Conservation (phyloP, 129 eudicot species). For the Daucus carota region DNA sequence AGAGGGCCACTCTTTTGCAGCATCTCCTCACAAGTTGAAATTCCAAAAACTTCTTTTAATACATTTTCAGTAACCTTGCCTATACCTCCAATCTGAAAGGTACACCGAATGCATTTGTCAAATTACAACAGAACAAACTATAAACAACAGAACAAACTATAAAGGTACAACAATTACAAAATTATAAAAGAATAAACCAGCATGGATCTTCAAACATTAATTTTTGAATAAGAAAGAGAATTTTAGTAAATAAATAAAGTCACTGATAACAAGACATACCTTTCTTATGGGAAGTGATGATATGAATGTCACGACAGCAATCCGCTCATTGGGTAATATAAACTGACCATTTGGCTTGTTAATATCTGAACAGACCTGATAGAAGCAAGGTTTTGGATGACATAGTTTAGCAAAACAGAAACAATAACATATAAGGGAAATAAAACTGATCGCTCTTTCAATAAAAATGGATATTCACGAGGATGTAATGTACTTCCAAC, state of each 20-base stretch:
- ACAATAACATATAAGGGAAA: not conserved
- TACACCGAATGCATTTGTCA: constrained; percentile 8
- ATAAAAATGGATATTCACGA: not conserved
- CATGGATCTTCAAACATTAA: not conserved
- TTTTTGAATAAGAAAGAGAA: not conserved
- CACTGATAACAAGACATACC: constrained; percentile 32
- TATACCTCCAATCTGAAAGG: constrained; percentile 81
- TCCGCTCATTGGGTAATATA: constrained; percentile 66
- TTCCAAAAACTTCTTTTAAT: constrained; percentile 69
- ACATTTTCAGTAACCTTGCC: constrained; percentile 91
- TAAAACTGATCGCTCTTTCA: not conserved
- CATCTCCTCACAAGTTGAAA: constrained; percentile 74
- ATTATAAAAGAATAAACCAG: not conserved
- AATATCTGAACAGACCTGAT: constrained; percentile 89
- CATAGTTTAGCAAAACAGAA: not conserved
- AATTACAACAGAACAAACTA: not conserved
- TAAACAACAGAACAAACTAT: not conserved
- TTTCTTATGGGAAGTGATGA: constrained; percentile 91
- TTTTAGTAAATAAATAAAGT: not conserved
- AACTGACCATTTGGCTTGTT: constrained; percentile 96
- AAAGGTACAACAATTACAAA: too few relatives aligned
- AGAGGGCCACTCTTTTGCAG: constrained; percentile 69
- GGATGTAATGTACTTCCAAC: not conserved
- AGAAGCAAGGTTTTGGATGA: constrained; percentile 7
- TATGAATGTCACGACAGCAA: constrained; percentile 79